These are phyloP conservation scores for Exophiala sp. DNA, from an alignment of 2,329 filamentous ascomycete species.

Conservation along the genomic window DNA sequence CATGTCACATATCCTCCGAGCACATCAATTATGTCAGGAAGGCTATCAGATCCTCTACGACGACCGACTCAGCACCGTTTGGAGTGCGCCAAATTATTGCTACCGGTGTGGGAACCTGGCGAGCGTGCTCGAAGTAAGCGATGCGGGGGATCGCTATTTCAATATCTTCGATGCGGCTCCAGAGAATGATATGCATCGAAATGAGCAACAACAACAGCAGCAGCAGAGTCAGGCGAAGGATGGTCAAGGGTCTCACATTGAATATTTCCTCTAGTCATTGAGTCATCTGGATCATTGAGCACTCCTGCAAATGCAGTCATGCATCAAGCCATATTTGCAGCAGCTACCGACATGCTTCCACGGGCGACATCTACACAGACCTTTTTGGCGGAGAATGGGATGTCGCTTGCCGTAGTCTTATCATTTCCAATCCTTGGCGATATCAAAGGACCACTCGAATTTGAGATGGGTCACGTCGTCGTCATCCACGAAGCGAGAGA, in stretches of 20 bases:
- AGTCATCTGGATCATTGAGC: slow-evolving; percentile 6
- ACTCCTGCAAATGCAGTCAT: not conserved
- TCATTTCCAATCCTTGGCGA: slow-evolving; percentile 86
- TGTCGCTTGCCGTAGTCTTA: not conserved
- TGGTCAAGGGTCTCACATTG: slow-evolving; percentile 65
- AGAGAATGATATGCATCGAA: slow-evolving; percentile 83
- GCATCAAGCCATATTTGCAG: not conserved
- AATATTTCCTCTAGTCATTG: slow-evolving; percentile 55
- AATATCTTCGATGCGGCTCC: slow-evolving; percentile 97
- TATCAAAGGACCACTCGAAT: slow-evolving; percentile 96
- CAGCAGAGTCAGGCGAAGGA: slow-evolving; percentile 48
- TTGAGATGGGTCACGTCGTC: slow-evolving; percentile 83
- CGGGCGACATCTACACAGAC: too few relatives aligned
- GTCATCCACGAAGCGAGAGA: slow-evolving; percentile 89
- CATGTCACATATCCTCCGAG: slow-evolving; percentile 95
- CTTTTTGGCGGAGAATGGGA: too few relatives aligned
- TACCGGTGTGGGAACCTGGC: slow-evolving; percentile 96
- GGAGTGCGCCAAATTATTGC: slow-evolving; percentile 95
- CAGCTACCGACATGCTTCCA: not conserved
- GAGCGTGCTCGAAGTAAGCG: slow-evolving; percentile 91
- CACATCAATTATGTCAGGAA: slow-evolving; percentile 98
- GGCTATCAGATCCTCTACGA: slow-evolving; percentile 97
- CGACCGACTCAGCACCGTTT: slow-evolving; percentile 88
- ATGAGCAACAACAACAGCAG: slow-evolving; percentile 65
- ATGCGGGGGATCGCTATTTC: slow-evolving; percentile 87